Base-by-base conservation (phyloP, 2,329 filamentous ascomycete species). In the Coniochaeta prunicola region DNA sequence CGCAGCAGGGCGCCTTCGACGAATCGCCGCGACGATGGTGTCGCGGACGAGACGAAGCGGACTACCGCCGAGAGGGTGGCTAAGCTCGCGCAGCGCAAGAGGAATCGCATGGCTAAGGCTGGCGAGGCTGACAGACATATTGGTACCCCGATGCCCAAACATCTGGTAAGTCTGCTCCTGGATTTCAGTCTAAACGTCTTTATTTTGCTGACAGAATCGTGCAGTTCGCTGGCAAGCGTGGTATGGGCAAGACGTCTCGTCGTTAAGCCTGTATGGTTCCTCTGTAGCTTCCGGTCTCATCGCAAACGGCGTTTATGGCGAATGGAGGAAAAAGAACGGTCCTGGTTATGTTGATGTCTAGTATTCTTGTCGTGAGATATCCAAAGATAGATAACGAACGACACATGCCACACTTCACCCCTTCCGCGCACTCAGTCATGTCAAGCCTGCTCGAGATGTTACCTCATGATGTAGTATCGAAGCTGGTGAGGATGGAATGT, bases 71-170 rank as follows among this genome's bases (percentile, higher is more conserved):
- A 96, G 74, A 87, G 88, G 69, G 80, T 96, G 72, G 83, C 86
- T 71, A 97, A 96, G 83, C 77, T 99, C 71, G 83, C 87, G 68
- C 96, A 99, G 87, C 92, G 93, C 83, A 93, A 92, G 85, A 97
- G 96, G 92, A 99, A 99, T 80, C 86, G 93, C 64, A 94, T 96
- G 89, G 94, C 94, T 50, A 87, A 92, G 74, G 91, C 96, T 81
- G 94, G 94, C 81, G 94, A 99, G 80, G 92, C 89, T 62, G 94
- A 99, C 81, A 86, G 96, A 72, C 93, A 97, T 77, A 86, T 86
- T 62, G 87, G 87, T 59, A 89, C 90, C 38, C 83, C 90, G 57
- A 77, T 96, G 75, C 85, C 87, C 63, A 99, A 96, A 79, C 94
- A 97, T 78, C 81, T 99, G 84, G 88, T 96, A 82, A 74, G 87